These are phyloP conservation scores for Quercus phellos DNA, from an alignment of 331 rosid genomes.

Conservation along the genomic window DNA sequence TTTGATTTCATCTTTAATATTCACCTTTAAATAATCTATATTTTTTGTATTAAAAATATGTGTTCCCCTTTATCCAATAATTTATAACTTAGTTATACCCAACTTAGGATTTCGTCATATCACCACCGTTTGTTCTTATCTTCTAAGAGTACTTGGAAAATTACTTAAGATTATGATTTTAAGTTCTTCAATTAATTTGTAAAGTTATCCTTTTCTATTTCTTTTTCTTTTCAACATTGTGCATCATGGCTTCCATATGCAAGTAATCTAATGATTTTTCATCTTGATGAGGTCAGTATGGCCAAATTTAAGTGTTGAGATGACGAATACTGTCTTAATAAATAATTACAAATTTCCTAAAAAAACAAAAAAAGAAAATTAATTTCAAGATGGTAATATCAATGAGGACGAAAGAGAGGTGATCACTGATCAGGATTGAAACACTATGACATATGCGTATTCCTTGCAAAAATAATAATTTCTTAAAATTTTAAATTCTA, in stretches of 20 bases:
- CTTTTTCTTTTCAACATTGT: not conserved
- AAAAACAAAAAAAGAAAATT: too few species aligned
- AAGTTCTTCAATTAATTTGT: too few species aligned
- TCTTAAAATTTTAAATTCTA: not conserved
- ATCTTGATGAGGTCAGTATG: not conserved
- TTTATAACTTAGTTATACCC: not conserved
- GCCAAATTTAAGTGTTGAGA: too few species aligned
- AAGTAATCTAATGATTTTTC: not conserved
- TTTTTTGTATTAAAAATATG: too few species aligned
- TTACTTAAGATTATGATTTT: not conserved
- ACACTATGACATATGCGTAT: too few species aligned
- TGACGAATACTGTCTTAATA: too few species aligned
- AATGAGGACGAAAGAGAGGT: not conserved
- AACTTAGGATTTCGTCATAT: not conserved
- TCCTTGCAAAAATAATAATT: not conserved
- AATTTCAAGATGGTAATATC: not conserved
- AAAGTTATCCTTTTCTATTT: not conserved
- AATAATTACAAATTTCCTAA: too few species aligned
- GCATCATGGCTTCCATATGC: not conserved
- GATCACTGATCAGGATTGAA: too few species aligned
- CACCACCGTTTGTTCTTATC: not conserved
- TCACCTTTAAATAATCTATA: too few species aligned
- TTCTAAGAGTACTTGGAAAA: not conserved
- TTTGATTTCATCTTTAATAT: too few species aligned
- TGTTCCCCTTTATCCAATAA: too few species aligned